Conservation (phyloP, 75 land plant species). For the Larix kaempferi region DNA sequence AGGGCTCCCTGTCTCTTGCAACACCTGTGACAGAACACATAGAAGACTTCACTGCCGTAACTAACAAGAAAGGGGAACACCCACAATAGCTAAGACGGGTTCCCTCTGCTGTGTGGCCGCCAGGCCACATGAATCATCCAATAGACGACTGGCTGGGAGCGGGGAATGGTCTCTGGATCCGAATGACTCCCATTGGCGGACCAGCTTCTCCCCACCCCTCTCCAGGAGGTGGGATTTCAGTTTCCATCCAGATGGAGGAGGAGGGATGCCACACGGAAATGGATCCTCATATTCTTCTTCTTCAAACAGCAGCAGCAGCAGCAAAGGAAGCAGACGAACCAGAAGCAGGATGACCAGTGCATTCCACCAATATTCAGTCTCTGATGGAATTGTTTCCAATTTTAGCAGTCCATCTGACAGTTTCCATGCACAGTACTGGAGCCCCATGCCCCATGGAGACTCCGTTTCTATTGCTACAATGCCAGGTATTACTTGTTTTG, state of each 20-base stretch:
- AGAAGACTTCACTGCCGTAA: too few relatives aligned
- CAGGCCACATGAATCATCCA: constrained; percentile 34
- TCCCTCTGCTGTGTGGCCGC: constrained; percentile 51
- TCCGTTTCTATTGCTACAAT: constrained; percentile 22
- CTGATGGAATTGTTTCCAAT: constrained; percentile 35
- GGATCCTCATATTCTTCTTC: constrained; percentile 44
- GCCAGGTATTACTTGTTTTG: constrained; percentile 22
- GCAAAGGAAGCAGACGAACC: constrained; percentile 41
- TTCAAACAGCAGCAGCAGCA: constrained; percentile 29
- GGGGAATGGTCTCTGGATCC: constrained; percentile 54
- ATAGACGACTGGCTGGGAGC: neutral
- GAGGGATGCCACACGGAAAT: constrained; percentile 12
- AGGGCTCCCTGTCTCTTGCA: too few relatives aligned
- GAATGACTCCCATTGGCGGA: constrained; percentile 71
- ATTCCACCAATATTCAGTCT: constrained; percentile 26
- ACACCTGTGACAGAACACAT: too few relatives aligned
- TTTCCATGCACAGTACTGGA: constrained; percentile 47
- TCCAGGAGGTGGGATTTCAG: constrained; percentile 42
- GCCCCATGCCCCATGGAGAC: constrained; percentile 53
- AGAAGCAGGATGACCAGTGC: neutral
- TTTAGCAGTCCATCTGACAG: constrained; percentile 63
- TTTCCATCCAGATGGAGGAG: constrained; percentile 28
- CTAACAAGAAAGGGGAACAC: neutral
- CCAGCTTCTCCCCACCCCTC: constrained; percentile 66
- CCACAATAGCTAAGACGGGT: constrained; percentile 30